These are phyloP conservation scores for Mortierella sp. DNA, from an alignment of 371 early-diverging fungal species.

Conservation along the genomic window DNA sequence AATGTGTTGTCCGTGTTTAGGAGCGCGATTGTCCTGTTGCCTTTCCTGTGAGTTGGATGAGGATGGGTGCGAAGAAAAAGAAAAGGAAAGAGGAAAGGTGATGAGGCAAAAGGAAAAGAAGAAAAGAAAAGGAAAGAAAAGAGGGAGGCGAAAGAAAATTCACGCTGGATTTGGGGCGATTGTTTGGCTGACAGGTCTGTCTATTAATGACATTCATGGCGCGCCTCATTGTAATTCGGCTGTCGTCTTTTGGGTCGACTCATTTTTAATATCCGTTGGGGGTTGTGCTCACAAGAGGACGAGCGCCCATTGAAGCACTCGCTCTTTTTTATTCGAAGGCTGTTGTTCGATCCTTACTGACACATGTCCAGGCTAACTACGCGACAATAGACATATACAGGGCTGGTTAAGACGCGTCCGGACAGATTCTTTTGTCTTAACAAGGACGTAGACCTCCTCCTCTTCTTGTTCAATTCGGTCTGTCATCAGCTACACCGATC, in stretches of 20 bases:
- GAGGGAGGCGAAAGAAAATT: neutral
- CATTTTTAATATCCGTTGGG: neutral
- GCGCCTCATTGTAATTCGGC: neutral
- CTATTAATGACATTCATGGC: neutral
- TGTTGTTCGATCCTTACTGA: no score
- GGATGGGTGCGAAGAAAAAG: neutral
- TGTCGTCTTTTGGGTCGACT: conserved; percentile 5
- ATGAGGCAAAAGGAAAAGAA: neutral
- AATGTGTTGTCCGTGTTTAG: neutral
- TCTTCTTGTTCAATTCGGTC: neutral
- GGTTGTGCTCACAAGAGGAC: neutral
- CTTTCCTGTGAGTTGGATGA: neutral
- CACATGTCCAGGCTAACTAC: no score
- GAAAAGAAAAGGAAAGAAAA: neutral
- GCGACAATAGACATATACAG: no score
- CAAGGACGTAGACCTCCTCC: neutral
- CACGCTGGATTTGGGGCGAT: neutral
- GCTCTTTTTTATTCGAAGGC: neutral
- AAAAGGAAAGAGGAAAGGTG: neutral
- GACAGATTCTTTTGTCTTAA: neutral
- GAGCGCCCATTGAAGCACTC: neutral
- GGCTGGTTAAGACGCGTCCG: neutral
- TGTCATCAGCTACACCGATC: neutral
- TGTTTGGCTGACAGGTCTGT: neutral
- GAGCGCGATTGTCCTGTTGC: neutral